Base-by-base conservation (phyloP, 805 yeast species). In the Barnettozyma sucrosica region DNA sequence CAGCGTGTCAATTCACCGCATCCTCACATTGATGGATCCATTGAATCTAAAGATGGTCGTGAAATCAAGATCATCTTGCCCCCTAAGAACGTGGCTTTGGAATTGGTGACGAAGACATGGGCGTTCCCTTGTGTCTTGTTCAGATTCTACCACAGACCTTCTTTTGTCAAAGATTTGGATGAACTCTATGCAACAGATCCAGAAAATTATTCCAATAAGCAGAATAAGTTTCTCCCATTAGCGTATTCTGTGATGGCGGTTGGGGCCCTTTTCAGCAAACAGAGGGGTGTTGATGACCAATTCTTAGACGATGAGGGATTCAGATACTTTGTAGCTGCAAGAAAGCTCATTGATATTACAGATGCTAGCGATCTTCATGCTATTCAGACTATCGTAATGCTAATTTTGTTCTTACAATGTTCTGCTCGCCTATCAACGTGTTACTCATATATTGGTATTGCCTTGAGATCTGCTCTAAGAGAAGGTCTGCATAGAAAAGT, bases 381-480 rank as follows among this genome's bases (percentile, higher is more conserved):
- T 10, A 87, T 89, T 51, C 96, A 89, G 51, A 82, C 96, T 0
- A 76, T 89, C 47, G 88, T 89, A 30, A 87, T 88, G 90, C 72
- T 89, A 75, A 82, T 87, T 20, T 72, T 89, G 53, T 89, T 87
- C 65, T 67, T 89, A 43, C 96, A 89, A 65, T 88, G 95, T 59
- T 84, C 95, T 3, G 96, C 96, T 0, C 74, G 93, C 53, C 70
- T 89, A 48, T 82, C 92, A 0, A 85, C 95, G 1, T 88, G 96
- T 63, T 89, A 89, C 63, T 83, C 95, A 0, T 89, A 88, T 63
- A 85, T 89, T 52, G 96, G 97, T 7, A 82, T 88, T 45, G 97
- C 95, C 0, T 66, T 89, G 41, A 70, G 96, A 59, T 80, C 90
- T 21, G 92, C 95, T 0, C 64, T 89, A 40, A 76, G 89, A 54